Percentiles rank a stretch among this genome's conserved stretches.
phyloP scores from a whole-genome alignment of 139 green algal species.

The Asterochloris sp. region DNA sequence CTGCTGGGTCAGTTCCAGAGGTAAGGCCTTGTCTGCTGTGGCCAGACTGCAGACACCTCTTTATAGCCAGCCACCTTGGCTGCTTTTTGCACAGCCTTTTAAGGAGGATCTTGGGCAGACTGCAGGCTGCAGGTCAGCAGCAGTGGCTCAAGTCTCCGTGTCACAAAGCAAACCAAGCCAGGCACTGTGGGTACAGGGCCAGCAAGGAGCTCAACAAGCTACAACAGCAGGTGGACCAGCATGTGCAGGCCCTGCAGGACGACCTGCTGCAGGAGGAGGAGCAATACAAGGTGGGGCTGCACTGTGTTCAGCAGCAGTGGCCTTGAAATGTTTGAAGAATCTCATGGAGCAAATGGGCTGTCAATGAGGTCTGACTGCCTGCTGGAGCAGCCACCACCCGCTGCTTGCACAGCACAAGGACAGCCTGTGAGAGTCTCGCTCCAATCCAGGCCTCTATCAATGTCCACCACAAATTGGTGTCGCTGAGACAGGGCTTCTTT shows the following conservation, averaged over 20 bases:
- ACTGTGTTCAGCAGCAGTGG: neutral
- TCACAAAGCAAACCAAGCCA: too few species aligned
- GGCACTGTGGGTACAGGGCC: constrained; percentile 10
- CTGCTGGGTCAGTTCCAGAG: constrained; percentile 16
- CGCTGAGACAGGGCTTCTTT: too few species aligned
- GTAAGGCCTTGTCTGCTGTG: neutral
- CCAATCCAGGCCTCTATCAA: neutral
- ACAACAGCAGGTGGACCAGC: constrained; percentile 23
- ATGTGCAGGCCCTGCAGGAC: constrained; percentile 27
- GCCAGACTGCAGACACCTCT: neutral
- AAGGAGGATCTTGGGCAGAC: neutral
- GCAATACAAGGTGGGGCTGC: constrained; percentile 24
- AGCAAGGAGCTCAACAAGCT: constrained; percentile 35
- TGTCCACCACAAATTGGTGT: neutral
- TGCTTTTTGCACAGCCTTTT: neutral
- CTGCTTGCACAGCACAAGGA: neutral
- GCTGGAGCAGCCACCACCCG: neutral
- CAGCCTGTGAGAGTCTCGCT: neutral
- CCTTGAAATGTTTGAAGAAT: constrained; percentile 1
- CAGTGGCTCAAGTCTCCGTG: neutral
- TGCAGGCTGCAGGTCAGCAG: neutral
- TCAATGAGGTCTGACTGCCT: too few species aligned
- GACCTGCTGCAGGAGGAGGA: constrained; percentile 25
- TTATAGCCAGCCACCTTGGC: neutral
- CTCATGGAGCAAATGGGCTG: neutral